phyloP scores from a whole-genome alignment of 164 flowering plant species.

The Akebia trifoliata region DNA sequence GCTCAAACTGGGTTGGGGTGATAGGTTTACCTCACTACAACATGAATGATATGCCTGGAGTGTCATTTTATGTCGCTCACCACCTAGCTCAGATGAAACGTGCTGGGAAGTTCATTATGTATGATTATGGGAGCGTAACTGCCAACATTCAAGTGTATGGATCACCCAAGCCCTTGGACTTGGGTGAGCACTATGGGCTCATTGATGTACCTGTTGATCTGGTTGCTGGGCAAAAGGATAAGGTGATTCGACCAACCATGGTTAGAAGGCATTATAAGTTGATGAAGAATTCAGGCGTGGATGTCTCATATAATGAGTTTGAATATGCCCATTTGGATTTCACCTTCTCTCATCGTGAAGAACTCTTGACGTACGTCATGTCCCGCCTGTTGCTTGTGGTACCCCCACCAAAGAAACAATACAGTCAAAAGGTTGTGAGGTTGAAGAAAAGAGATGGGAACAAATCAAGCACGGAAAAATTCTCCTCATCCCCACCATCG shows the following conservation, averaged over 20 bases:
- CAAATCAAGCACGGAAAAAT: too few relatives aligned
- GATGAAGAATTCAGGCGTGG: constrained; percentile 69
- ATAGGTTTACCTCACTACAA: constrained; percentile 86
- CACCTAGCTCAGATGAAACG: constrained; percentile 93
- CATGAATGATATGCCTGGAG: constrained; percentile 98
- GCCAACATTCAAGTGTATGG: constrained; percentile 73
- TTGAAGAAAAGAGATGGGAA: constrained; percentile 31
- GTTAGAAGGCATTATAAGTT: constrained; percentile 67
- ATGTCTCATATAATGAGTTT: constrained; percentile 65
- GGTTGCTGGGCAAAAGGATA: constrained; percentile 86
- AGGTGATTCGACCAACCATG: constrained; percentile 79
- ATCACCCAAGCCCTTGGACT: constrained; percentile 67
- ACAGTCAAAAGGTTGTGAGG: constrained; percentile 22
- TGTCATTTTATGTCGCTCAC: constrained; percentile 69
- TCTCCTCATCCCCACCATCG: not conserved
- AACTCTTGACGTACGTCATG: constrained; percentile 80
- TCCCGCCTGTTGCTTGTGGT: constrained; percentile 65
- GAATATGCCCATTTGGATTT: constrained; percentile 96
- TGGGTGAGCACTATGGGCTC: constrained; percentile 67
- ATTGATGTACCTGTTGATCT: constrained; percentile 87
- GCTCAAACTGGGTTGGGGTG: constrained; percentile 97
- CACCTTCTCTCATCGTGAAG: constrained; percentile 87
- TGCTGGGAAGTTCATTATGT: constrained; percentile 65
- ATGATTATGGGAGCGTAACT: constrained; percentile 65
- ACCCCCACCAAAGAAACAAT: constrained; percentile 30